Evolutionary conservation across 352 stramenopile genomes (phyloP).

Genomic region (Phytophthora sansomeana): DNA sequence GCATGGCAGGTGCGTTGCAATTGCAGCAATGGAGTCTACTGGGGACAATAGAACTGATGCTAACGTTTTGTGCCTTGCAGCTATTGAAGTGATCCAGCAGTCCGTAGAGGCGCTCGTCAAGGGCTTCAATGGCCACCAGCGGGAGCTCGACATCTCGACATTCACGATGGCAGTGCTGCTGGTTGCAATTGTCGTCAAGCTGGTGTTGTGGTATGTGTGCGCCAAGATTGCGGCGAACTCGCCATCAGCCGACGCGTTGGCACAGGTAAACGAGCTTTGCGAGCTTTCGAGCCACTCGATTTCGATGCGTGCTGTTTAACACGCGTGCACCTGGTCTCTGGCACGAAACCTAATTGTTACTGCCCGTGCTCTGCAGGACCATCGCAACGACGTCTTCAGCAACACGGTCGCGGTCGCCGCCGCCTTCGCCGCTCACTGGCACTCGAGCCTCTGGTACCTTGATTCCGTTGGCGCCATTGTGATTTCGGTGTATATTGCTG

Average conservation of each 20-base stretch:
- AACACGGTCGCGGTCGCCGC: slow-evolving; percentile 93
- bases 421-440: slow-evolving; percentile 68
- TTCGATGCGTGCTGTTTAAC: slow-evolving; percentile 8
- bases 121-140: slow-evolving; percentile 67
- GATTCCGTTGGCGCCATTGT: slow-evolving; percentile 95
- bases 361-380: slow-evolving; percentile 78
- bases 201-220: slow-evolving; percentile 86
- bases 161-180: slow-evolving; percentile 76
- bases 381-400: slow-evolving; percentile 97
- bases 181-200: slow-evolving; percentile 82
- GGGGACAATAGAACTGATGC: background rate
- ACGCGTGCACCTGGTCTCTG: background rate
- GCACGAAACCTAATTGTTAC: slow-evolving; percentile 1
- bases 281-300: slow-evolving; percentile 2
- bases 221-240: slow-evolving; percentile 70
- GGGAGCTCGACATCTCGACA: slow-evolving; percentile 72
- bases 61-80: slow-evolving; percentile 37
- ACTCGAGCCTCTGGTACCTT: slow-evolving; percentile 91
- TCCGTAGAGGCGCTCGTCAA: slow-evolving; percentile 83
- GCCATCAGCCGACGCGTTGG: slow-evolving; percentile 74
- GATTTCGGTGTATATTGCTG: slow-evolving; percentile 97
- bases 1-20: slow-evolving; percentile 84
- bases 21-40: background rate
- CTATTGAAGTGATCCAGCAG: slow-evolving; percentile 96
- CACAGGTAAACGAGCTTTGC: slow-evolving; percentile 51